A percentile compares a stretch with the other conserved stretches of the same genome.
Conservation (phyloP, 2,329 filamentous ascomycete genomes). For the Ascochyta viciae-villosae region DNA sequence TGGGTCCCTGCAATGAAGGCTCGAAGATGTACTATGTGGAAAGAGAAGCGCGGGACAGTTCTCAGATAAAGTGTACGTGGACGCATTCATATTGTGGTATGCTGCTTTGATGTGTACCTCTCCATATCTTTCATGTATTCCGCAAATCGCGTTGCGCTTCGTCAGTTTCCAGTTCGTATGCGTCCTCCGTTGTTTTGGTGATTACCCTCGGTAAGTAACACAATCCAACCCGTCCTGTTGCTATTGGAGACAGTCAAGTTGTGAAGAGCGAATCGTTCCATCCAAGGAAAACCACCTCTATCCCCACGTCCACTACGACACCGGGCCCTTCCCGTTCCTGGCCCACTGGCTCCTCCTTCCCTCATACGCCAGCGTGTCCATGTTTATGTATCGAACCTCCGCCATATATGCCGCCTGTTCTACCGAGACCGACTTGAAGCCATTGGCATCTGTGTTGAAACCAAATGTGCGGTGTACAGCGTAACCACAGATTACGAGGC, state of each 20-base stretch:
- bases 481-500: conserved; percentile 26
- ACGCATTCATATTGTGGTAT: too few relatives aligned
- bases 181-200: too few relatives aligned
- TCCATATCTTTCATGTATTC: too few relatives aligned
- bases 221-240: background rate
- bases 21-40: too few relatives aligned
- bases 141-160: too few relatives aligned
- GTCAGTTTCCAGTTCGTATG: too few relatives aligned
- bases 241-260: background rate
- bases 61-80: too few relatives aligned
- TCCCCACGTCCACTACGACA: background rate
- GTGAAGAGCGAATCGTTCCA: background rate
- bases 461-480: conserved; percentile 28
- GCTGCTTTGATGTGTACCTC: too few relatives aligned
- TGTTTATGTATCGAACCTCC: conserved; percentile 26
- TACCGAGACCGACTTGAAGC: conserved; percentile 14
- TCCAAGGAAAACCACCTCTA: background rate
- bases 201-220: too few relatives aligned
- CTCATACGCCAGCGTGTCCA: conserved; percentile 20
- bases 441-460: conserved; percentile 15
- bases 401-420: conserved; percentile 35
- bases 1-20: too few relatives aligned
- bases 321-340: background rate
- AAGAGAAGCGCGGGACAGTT: too few relatives aligned
- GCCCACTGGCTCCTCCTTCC: conserved; percentile 14